Evolutionary conservation across 176 grass and related monocot genomes (phyloP), one percentile per base, ranked within the genome.

Genomic region (Oryza australiensis): DNA sequence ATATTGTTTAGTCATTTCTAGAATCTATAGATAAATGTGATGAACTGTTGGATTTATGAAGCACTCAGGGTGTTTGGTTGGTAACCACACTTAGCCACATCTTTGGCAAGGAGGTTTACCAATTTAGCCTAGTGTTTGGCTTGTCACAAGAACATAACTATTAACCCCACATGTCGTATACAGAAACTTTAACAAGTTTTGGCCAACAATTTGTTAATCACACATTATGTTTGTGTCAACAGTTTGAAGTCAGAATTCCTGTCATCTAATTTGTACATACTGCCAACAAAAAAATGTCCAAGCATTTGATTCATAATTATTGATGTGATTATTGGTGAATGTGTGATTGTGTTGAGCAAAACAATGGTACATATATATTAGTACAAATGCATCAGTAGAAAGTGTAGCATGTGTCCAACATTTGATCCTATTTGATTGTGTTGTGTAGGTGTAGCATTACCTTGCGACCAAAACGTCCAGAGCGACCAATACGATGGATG

Each of bases 401-500:
- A 60, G 15, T 64, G 41, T 18, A 37, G 35, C 35, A 37, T 37
- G 35, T 8, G 6, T 7, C 35, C 35, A 37, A 37, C 35, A 37
- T 37, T 37, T 37, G 35, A 37, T 37, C 35, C 35, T 7, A 37
- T 37, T 37, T 37, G 35, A 37, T 37, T 37, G 35, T 9, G 35
- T 37, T 37, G 35, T 37, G 35, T 37, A 3, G 35, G 35, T 37
- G 35, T 37, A 78, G 45, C 32, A 45, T 32, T 92, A 98, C 96
- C 96, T 98, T 98, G 72, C 96, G 91, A n/a, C 96, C 93, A 87
- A 80, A 60, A 60, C n/a, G 55, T 24, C 55, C 9, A 60, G 55
- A 95, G 10, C 93, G 90, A 70, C 93, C 93, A 84, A 95, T 95
- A 42, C 96, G 90, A 82, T 98, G 96, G 83, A 99, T 99, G 85